A percentile compares a stretch with the other conserved stretches of the same genome.
phyloP scores from a whole-genome alignment of 2,329 filamentous ascomycete genomes.

The Diaporthe helianthi region DNA sequence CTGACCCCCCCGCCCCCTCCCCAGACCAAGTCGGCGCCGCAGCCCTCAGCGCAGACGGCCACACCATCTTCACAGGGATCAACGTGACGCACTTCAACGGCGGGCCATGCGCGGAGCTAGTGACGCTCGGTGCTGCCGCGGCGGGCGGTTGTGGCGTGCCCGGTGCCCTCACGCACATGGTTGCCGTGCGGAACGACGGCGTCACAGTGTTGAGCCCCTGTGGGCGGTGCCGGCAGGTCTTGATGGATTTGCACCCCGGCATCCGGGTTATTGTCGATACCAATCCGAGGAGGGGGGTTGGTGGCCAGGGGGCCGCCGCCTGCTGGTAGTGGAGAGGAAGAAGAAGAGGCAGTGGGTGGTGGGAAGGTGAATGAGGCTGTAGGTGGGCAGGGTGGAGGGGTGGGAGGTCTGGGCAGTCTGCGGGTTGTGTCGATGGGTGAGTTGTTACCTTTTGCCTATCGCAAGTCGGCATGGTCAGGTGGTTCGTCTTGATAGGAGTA shows the following conservation, averaged over 20 bases:
- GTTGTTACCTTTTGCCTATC: constrained; percentile 14
- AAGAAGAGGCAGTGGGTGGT: too few species aligned
- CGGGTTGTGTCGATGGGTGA: not conserved
- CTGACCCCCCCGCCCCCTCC: too few species aligned
- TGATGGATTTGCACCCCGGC: constrained; percentile 4
- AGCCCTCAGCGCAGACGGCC: constrained; percentile 19
- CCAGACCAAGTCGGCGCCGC: constrained; percentile 16
- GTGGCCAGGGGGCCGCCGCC: too few species aligned
- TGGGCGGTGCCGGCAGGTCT: constrained; percentile 1
- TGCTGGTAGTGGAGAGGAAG: not conserved
- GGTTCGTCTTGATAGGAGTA: not conserved
- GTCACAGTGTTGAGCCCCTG: constrained; percentile 9
- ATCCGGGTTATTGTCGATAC: not conserved
- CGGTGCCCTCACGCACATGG: not conserved
- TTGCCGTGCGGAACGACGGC: constrained; percentile 16
- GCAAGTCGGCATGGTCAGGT: not conserved
- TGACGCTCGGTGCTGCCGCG: not conserved
- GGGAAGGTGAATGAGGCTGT: not conserved
- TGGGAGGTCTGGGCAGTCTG: not conserved
- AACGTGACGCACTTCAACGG: constrained; percentile 20
- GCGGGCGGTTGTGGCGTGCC: not conserved
- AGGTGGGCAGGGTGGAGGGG: not conserved
- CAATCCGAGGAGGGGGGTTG: not conserved
- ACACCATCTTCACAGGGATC: constrained; percentile 21
- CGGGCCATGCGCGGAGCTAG: constrained; percentile 19